Percentiles rank a stretch among this genome's conserved stretches.
These are phyloP conservation scores for Parastagonospora avenae DNA, from an alignment of 2,329 filamentous ascomycete genomes.

Conservation along the genomic window DNA sequence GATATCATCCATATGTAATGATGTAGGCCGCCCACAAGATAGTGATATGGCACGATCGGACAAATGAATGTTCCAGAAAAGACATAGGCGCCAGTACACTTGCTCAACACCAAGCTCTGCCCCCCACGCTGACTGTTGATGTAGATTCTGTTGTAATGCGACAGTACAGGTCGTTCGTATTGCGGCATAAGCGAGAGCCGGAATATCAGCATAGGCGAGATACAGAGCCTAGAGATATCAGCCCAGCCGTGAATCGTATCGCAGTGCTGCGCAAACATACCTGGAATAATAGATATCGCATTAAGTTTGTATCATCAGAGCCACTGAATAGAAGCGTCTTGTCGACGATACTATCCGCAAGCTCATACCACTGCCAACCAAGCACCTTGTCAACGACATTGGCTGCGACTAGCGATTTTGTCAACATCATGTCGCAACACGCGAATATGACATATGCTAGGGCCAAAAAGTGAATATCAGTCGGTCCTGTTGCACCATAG, in stretches of 20 bases:
- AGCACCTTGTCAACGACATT: conserved; percentile 12
- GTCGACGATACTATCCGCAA: conserved; percentile 35
- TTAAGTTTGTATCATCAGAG: conserved; percentile 25
- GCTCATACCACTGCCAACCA: conserved; percentile 39
- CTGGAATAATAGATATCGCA: conserved; percentile 37
- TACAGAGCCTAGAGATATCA: conserved; percentile 33
- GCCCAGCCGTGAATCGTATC: not conserved
- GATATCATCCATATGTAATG: conserved; percentile 34
- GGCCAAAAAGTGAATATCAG: conserved; percentile 32
- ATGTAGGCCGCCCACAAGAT: conserved; percentile 37
- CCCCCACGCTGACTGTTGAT: conserved; percentile 29
- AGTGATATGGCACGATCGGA: conserved; percentile 36
- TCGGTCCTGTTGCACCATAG: conserved; percentile 13
- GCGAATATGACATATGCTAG: conserved; percentile 40
- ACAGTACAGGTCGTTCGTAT: conserved; percentile 36
- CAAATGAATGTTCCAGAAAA: conserved; percentile 38
- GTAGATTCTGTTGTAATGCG: conserved; percentile 34
- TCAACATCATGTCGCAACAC: conserved; percentile 18
- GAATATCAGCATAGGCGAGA: conserved; percentile 29
- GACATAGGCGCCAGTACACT: conserved; percentile 28
- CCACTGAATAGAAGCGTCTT: conserved; percentile 27
- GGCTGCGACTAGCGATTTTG: conserved; percentile 3
- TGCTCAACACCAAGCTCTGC: conserved; percentile 15
- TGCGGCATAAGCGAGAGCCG: conserved; percentile 35
- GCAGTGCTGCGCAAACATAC: conserved; percentile 11